Conservation (phyloP, 139 green algal species). For the Haematococcus sp. region DNA sequence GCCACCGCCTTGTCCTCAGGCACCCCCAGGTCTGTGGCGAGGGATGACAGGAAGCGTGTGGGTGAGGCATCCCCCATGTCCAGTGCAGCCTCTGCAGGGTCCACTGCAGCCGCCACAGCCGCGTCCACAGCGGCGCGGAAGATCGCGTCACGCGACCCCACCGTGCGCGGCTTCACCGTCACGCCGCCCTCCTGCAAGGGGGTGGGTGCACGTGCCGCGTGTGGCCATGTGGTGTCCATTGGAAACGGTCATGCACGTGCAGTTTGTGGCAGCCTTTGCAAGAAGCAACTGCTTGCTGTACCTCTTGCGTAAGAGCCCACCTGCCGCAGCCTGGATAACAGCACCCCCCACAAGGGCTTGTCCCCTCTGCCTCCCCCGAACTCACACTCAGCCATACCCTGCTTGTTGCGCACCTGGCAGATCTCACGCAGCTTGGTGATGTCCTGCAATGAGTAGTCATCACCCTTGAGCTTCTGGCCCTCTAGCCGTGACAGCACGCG, state of each 20-base stretch:
- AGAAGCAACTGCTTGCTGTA: too few species aligned
- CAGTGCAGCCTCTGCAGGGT: constrained; percentile 5
- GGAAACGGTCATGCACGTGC: too few species aligned
- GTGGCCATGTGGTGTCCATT: neutral
- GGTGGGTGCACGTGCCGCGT: neutral
- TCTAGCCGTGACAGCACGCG: constrained; percentile 34
- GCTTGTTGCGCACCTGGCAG: constrained; percentile 40
- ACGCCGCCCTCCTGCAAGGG: constrained; percentile 44
- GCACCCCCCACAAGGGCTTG: too few species aligned
- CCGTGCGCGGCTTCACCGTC: constrained; percentile 33
- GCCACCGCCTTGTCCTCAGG: constrained; percentile 33
- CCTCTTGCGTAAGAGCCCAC: too few species aligned
- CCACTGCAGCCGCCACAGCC: constrained; percentile 20
- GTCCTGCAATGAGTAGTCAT: constrained; percentile 41
- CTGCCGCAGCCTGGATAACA: too few species aligned
- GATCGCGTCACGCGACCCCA: constrained; percentile 43
- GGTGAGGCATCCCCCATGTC: constrained; percentile 10
- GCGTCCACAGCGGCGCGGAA: constrained; percentile 47
- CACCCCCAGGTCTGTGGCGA: constrained; percentile 34
- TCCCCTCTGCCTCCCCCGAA: neutral
- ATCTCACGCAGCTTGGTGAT: constrained; percentile 32
- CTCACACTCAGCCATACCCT: too few species aligned
- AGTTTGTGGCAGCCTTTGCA: too few species aligned
- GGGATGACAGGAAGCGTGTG: constrained; percentile 23
- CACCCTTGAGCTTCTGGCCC: constrained; percentile 20